phyloP scores from a whole-genome alignment of 2,329 filamentous ascomycete genomes.

The Alternaria alternata region DNA sequence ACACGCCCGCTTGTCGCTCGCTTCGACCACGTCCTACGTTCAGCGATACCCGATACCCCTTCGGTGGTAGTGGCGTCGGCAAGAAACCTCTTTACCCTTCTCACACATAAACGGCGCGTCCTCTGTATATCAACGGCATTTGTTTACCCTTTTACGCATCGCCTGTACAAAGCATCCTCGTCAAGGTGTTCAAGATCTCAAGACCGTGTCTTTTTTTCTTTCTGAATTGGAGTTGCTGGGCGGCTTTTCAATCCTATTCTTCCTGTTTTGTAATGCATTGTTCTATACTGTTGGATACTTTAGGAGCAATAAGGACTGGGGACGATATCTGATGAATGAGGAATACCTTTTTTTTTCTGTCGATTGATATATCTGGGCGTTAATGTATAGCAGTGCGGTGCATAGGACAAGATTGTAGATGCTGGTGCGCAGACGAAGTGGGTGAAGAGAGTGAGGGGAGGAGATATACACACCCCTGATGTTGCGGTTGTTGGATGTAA shows the following conservation, averaged over 20 bases:
- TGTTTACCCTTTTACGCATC: constrained; percentile 30
- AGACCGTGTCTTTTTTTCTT: neutral
- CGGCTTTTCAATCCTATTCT: neutral
- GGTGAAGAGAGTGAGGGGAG: neutral
- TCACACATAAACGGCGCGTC: constrained; percentile 19
- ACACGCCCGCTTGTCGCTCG: neutral
- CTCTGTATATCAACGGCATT: constrained; percentile 10
- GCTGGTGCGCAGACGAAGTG: neutral
- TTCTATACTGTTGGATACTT: neutral
- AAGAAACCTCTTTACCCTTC: constrained; percentile 9
- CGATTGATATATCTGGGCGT: constrained; percentile 3
- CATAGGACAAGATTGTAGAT: neutral
- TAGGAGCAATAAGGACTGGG: neutral
- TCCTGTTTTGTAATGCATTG: constrained; percentile 3
- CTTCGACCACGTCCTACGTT: constrained; percentile 3
- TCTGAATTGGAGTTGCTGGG: constrained; percentile 2
- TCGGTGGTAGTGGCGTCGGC: constrained; percentile 1
- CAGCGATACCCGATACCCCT: constrained; percentile 1
- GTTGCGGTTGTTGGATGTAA: no score
- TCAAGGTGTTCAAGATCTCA: neutral
- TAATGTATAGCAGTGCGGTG: neutral
- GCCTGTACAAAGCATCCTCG: constrained; percentile 28
- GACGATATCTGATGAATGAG: constrained; percentile 1
- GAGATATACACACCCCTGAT: neutral
- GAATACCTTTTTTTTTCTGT: neutral